Evolutionary conservation across 306 rosid species (phyloP).

Genomic region (Trichosanthes truncata): DNA sequence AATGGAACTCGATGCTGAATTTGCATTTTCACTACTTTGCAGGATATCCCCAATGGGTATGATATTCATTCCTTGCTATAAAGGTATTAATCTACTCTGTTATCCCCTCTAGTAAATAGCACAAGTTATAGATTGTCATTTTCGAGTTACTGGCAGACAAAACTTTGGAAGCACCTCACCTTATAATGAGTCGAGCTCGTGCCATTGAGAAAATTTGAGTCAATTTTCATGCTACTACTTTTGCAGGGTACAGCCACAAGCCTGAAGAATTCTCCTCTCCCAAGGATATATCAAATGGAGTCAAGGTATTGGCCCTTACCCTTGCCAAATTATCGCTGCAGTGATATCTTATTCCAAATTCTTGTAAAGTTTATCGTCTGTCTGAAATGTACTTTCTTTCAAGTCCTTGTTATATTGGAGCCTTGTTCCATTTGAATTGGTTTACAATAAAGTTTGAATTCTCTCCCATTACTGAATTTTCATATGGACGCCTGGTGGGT

Average conservation of each 20-base stretch:
- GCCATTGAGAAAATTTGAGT: background rate
- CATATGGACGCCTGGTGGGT: background rate
- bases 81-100: conserved; percentile 43
- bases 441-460: background rate
- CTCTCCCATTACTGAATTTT: background rate
- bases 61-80: conserved; percentile 94
- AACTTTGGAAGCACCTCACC: background rate
- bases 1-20: conserved; percentile 8
- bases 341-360: conserved; percentile 21
- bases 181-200: background rate
- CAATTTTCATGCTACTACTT: conserved; percentile 8
- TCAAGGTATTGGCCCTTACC: conserved; percentile 69
- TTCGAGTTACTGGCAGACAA: background rate
- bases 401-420: background rate
- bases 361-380: background rate
- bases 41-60: conserved; percentile 93
- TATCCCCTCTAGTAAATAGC: background rate
- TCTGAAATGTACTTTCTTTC: background rate
- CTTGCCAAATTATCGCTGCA: conserved; percentile 73
- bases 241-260: conserved; percentile 91
- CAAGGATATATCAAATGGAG: conserved; percentile 76
- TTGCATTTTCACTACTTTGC: conserved; percentile 22
- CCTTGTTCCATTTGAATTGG: background rate
- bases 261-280: conserved; percentile 76
- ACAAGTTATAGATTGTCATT: background rate